A percentile compares a stretch with the other conserved stretches of the same genome.
phyloP scores from a whole-genome alignment of 805 yeast genomes.

The Saccharomyces eubayanus region DNA sequence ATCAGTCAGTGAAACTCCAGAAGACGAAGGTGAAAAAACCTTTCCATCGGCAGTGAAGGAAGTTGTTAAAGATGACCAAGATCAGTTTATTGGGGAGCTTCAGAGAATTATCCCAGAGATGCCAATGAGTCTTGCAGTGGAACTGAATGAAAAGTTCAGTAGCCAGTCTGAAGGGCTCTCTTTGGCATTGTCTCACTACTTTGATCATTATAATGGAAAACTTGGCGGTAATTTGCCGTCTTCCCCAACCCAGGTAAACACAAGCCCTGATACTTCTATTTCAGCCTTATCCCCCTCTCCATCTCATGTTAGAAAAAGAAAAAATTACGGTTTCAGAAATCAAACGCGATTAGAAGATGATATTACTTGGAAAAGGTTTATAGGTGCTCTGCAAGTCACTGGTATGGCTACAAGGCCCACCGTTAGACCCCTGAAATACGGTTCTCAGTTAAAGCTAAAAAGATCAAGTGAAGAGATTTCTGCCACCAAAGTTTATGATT shows the following conservation, averaged over 20 bases:
- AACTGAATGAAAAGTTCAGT: conserved; percentile 26
- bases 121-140: conserved; percentile 10
- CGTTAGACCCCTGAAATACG: conserved; percentile 35
- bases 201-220: conserved; percentile 22
- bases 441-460: conserved; percentile 36
- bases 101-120: conserved; percentile 33
- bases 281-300: background rate
- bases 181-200: conserved; percentile 35
- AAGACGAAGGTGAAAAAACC: conserved; percentile 1
- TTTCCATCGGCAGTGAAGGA: background rate
- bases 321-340: background rate
- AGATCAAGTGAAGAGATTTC: conserved; percentile 27
- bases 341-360: conserved; percentile 11
- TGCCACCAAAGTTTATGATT: conserved; percentile 13
- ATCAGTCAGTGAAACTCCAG: background rate
- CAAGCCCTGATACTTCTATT: background rate
- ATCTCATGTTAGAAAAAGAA: conserved; percentile 4
- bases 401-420: conserved; percentile 72
- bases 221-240: background rate
- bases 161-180: conserved; percentile 25
- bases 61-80: conserved; percentile 11
- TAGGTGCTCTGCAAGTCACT: conserved; percentile 52
- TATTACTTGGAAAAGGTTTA: conserved; percentile 36
- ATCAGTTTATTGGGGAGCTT: conserved; percentile 28
- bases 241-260: background rate